Base-by-base conservation (phyloP, 768 basidiomycete genomes). In the Coprinopsis cinerea region DNA sequence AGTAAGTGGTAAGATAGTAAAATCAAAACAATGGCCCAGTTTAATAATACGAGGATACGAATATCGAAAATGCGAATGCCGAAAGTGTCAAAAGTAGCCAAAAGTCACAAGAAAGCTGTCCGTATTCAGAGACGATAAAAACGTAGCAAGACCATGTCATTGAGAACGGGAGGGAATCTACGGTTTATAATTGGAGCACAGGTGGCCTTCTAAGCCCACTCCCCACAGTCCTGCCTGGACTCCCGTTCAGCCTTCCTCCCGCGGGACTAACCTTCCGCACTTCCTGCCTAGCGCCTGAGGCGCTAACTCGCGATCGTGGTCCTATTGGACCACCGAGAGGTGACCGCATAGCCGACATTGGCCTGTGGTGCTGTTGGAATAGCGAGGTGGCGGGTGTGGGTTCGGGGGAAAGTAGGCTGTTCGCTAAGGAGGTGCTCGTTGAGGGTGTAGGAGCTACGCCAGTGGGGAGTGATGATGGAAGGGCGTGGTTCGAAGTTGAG, bases 291-390 rank as follows among this genome's bases (percentile, higher is more conserved):
- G 17, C 36, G 10, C 24, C 24, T 23, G 9, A 5, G 22, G 18
- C 9, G 24, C 45, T 51, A 26, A 42, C 42, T 26, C 56, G 44
- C 17, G 56, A 59, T 24, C 64, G 56, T 13, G 63, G 63, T 15
- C 63, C 63, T 36, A 57, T 53, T 15, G 64, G 63, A 1, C 60
- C 61, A 35, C 49, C 53, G 15, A 59, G 54, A 6, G 62, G 61
- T 2, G 62, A 63, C 2, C 63, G 60, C 0, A 57, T 51, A 13
- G 57, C 54, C 20, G 51, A 50, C 25, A 41, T 14, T 23, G 48
- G 54, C 15, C 39, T 20, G 49, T 44, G 18, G 13, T 6, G 24
- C 14, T 26, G 14, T 14, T 3, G 7, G 43, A 30, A n/a, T n/a
- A n/a, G n/a, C n/a, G n/a, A n/a, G n/a, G n/a, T 17, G 14, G 40